phyloP scores from a whole-genome alignment of 495 filamentous ascomycete species.

The Tuber magnatum region DNA sequence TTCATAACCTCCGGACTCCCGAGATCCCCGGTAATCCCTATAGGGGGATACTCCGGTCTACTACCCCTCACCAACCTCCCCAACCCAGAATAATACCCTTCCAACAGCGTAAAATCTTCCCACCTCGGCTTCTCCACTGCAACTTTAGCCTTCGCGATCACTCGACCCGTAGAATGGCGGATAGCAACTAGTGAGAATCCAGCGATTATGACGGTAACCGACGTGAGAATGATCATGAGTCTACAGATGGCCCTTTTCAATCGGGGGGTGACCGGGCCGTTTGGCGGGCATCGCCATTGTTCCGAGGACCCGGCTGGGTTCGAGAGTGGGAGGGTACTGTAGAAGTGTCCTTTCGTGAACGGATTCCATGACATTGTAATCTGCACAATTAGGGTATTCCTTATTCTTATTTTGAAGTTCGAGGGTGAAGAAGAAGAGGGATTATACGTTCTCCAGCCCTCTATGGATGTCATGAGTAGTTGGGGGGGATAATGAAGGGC shows the following conservation, averaged over 20 bases:
- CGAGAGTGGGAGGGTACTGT: background rate
- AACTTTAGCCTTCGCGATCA: background rate
- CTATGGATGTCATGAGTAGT: background rate
- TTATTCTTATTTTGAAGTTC: background rate
- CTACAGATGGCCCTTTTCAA: background rate
- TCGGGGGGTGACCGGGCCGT: background rate
- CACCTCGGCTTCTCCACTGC: background rate
- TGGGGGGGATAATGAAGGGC: background rate
- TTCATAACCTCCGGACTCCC: background rate
- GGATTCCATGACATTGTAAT: background rate
- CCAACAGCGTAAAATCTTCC: conserved; percentile 28
- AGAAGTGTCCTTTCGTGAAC: background rate
- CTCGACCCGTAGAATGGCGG: background rate
- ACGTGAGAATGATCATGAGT: background rate
- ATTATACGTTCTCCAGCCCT: background rate
- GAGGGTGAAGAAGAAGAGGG: background rate
- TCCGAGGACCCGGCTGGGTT: background rate
- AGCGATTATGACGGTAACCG: background rate
- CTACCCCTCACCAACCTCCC: conserved; percentile 22
- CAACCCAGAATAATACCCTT: conserved; percentile 33
- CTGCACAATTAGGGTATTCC: background rate
- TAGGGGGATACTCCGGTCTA: conserved; percentile 33
- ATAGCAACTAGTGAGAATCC: background rate
- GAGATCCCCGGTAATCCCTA: background rate
- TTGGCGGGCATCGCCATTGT: background rate